A percentile compares a stretch with the other conserved stretches of the same genome.
These are phyloP conservation scores for Dendrocalamus latiflorus DNA, from an alignment of 202 grass and related monocot genomes.

Conservation along the genomic window DNA sequence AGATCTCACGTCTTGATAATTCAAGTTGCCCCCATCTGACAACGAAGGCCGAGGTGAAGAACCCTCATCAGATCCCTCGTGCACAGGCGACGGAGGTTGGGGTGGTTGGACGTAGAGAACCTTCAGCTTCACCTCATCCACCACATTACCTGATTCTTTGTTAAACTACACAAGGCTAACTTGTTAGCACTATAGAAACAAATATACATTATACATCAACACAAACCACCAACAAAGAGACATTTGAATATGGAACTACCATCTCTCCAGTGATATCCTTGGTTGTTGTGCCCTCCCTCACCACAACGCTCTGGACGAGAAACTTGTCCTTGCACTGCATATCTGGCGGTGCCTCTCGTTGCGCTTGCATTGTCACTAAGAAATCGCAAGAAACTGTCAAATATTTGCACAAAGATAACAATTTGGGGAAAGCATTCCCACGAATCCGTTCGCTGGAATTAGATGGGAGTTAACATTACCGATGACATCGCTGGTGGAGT, in stretches of 20 bases:
- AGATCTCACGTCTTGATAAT: slow-evolving; percentile 47
- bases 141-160: slow-evolving; percentile 66
- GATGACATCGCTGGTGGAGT: slow-evolving; percentile 62
- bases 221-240: slow-evolving; percentile 7
- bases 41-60: slow-evolving; percentile 49
- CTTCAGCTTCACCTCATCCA: slow-evolving; percentile 85
- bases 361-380: slow-evolving; percentile 83
- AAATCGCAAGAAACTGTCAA: slow-evolving; percentile 8
- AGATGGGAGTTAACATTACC: slow-evolving; percentile 29
- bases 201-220: background rate
- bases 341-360: slow-evolving; percentile 54
- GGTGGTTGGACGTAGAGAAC: slow-evolving; percentile 67
- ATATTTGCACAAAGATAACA: background rate
- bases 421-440: background rate
- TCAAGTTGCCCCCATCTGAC: slow-evolving; percentile 58
- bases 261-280: slow-evolving; percentile 73
- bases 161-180: slow-evolving; percentile 55
- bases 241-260: slow-evolving; percentile 37
- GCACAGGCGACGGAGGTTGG: slow-evolving; percentile 63
- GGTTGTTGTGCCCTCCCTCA: slow-evolving; percentile 20
- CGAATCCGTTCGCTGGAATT: background rate
- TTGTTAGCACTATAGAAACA: slow-evolving; percentile 11
- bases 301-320: slow-evolving; percentile 76
- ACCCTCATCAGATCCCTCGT: slow-evolving; percentile 77
- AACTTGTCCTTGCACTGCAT: slow-evolving; percentile 98